Evolutionary conservation across 495 filamentous ascomycete species (phyloP).

Genomic region (Daldinia vernicosa): DNA sequence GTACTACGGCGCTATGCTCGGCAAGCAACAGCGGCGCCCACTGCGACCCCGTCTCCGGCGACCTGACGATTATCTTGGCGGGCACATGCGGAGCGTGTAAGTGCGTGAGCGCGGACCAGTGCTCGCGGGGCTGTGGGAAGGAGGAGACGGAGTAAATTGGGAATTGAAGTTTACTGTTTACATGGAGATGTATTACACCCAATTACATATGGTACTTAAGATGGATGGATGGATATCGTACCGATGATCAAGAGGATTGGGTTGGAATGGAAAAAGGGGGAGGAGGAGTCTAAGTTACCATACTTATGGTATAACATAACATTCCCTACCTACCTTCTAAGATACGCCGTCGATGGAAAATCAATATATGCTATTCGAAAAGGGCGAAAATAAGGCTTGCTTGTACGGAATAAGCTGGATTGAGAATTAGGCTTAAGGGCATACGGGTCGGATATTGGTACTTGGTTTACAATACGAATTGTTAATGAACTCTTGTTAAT

Average conservation of each 20-base stretch:
- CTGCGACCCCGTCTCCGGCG: conserved; percentile 42
- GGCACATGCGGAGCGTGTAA: conserved; percentile 37
- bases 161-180: too few relatives aligned
- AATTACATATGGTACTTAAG: too few relatives aligned
- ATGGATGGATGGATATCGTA: neutral
- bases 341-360: neutral
- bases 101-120: conserved; percentile 32
- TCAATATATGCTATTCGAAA: neutral
- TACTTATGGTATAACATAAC: conserved; percentile 6
- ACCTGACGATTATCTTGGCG: conserved; percentile 38
- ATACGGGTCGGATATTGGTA: neutral
- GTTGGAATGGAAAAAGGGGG: neutral
- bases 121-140: conserved; percentile 33
- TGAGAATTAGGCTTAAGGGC: neutral
- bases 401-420: neutral
- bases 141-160: neutral
- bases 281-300: neutral
- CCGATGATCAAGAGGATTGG: neutral
- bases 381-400: neutral
- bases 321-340: neutral
- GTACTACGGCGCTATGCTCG: conserved; percentile 38
- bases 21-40: conserved; percentile 41
- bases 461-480: too few relatives aligned
- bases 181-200: too few relatives aligned
- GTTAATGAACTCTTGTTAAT: too few relatives aligned